phyloP scores from a whole-genome alignment of 495 filamentous ascomycete genomes.

The Lophium mytilinum region DNA sequence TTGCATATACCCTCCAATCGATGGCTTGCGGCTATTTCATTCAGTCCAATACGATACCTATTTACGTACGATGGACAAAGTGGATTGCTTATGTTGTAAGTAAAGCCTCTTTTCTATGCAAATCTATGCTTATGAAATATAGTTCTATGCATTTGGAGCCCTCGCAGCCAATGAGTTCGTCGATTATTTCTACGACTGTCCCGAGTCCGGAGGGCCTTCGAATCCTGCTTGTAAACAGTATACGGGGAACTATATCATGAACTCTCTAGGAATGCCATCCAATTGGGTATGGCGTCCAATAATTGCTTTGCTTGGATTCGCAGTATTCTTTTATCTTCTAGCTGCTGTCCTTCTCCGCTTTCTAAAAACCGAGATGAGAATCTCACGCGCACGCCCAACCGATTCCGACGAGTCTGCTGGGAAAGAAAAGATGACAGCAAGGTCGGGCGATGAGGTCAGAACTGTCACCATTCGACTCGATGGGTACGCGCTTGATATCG shows the following conservation, averaged over 20 bases:
- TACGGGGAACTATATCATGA: conserved; percentile 58
- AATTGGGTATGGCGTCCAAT: conserved; percentile 59
- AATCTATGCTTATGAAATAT: conserved; percentile 8
- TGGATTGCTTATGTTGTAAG: conserved; percentile 47
- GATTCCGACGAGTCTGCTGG: conserved; percentile 51
- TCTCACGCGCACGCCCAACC: conserved; percentile 46
- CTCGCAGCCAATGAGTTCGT: conserved; percentile 62
- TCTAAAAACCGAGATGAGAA: conserved; percentile 50
- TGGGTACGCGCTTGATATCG: conserved; percentile 52
- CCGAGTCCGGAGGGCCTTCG: conserved; percentile 43
- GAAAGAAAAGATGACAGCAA: conserved; percentile 51
- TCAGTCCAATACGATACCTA: conserved; percentile 59
- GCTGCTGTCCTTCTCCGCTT: conserved; percentile 51
- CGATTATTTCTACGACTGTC: conserved; percentile 60
- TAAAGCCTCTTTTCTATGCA: conserved; percentile 2
- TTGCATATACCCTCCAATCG: conserved; percentile 61
- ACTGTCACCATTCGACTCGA: conserved; percentile 53
- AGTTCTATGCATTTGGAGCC: conserved; percentile 62
- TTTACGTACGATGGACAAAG: conserved; percentile 67
- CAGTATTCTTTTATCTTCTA: conserved; percentile 46
- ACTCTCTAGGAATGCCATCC: conserved; percentile 52
- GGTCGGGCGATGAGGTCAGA: conserved; percentile 44
- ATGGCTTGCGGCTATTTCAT: conserved; percentile 67
- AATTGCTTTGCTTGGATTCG: conserved; percentile 49
- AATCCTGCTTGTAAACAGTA: conserved; percentile 59